Evolutionary conservation across 2,329 filamentous ascomycete species (phyloP), one percentile per base, ranked within the genome.

Genomic region (Neopestalotiopsis rosae): DNA sequence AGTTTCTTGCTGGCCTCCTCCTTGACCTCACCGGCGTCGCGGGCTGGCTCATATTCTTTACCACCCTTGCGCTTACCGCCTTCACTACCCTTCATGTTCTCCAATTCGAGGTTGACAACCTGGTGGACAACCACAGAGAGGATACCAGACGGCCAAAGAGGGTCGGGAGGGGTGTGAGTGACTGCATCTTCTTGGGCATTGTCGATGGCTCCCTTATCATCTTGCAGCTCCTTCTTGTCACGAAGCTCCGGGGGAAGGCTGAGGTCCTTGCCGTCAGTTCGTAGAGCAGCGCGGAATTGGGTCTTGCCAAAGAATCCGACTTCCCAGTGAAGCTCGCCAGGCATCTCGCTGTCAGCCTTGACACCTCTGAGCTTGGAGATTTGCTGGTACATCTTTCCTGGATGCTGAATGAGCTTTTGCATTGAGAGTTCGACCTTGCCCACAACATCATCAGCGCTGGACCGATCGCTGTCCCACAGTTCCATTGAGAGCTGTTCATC

Each of bases 301-400:
- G 95, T 94, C 83, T 97, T 98, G 74, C 91, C 91, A 75, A 98
- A 98, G 82, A 92, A 98, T 6, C 95, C 96, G 61, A 98, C 94
- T 79, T 98, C 95, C 95, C 95, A 98, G 77, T 97, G 91, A 52
- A 99, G 87, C 77, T 97, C 91, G 34, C 96, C 95, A 0, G 96
- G 96, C 94, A 98, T 98, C 64, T 89, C 88, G 73, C 90, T 95
- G 13, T 92, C 94, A 28, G 93, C 91, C 74, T 96, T 92, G 82
- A 97, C 90, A 12, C 95, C 95, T 34, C 89, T 85, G 1, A 98
- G 88, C 74, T 91, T 94, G 0, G 94, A 97, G 7, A 93, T 87
- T 74, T 97, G 94, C 5, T 93, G 92, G 74, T 95, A 97, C 93
- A 98, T 97, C 76, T 92, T 93, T 45, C 95, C 94, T 0, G 95